phyloP scores from a whole-genome alignment of 139 green algal species.

The Coccomyxa sp. region DNA sequence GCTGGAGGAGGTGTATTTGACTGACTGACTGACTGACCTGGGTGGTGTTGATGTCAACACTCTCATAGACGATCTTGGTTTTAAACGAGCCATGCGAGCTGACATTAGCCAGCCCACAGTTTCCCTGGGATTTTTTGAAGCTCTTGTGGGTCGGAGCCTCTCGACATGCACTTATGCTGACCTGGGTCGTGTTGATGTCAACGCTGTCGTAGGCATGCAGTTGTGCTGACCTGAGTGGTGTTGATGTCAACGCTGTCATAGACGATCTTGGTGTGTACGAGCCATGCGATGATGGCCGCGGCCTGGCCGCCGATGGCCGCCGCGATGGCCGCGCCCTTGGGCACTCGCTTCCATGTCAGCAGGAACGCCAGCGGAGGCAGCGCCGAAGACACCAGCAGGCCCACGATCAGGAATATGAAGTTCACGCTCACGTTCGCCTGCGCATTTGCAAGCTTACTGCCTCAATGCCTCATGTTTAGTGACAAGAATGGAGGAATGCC shows the following conservation, averaged over 20 bases:
- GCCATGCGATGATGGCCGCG: slow-evolving; percentile 61
- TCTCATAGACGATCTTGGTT: slow-evolving; percentile 31
- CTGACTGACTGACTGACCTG: no score
- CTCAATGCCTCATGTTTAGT: background rate
- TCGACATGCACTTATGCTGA: no score
- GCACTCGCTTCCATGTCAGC: slow-evolving; percentile 10
- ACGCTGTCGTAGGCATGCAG: no score
- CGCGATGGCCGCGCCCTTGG: slow-evolving; percentile 51
- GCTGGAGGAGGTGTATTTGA: no score
- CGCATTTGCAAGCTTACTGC: background rate
- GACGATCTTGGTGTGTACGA: slow-evolving; percentile 38
- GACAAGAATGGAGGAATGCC: background rate
- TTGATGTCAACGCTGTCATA: slow-evolving; percentile 37
- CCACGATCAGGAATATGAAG: slow-evolving; percentile 44
- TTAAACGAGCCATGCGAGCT: no score
- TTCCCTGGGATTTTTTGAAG: no score
- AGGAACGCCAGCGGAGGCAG: background rate
- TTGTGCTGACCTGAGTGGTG: slow-evolving; percentile 21
- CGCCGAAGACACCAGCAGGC: slow-evolving; percentile 35
- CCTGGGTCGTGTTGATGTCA: no score
- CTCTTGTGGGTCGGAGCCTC: no score
- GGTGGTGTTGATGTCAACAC: slow-evolving; percentile 44
- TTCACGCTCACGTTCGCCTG: background rate
- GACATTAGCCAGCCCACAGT: no score
- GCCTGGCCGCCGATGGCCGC: slow-evolving; percentile 51